Evolutionary conservation across 2,329 filamentous ascomycete genomes (phyloP).

Genomic region (Fusarium burgessii): DNA sequence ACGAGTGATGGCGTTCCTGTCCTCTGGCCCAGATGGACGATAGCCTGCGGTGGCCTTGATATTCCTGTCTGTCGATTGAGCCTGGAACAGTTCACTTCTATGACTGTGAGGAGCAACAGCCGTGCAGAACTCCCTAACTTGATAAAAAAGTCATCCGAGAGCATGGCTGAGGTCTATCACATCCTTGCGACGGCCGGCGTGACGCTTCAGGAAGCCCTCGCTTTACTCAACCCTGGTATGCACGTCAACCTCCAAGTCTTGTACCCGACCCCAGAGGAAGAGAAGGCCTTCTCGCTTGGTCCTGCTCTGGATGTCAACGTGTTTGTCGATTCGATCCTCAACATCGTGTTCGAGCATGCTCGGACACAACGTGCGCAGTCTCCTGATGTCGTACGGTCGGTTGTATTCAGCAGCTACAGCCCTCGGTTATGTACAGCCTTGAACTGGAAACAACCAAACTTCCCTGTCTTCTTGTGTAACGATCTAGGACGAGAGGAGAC

Average conservation of each 20-base stretch:
- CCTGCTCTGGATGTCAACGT: constrained; percentile 85
- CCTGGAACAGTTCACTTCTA: constrained; percentile 75
- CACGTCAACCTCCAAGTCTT: constrained; percentile 93
- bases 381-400: constrained; percentile 80
- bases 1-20: constrained; percentile 90
- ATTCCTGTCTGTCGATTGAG: constrained; percentile 85
- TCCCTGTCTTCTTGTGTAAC: constrained; percentile 95
- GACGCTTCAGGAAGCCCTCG: constrained; percentile 82
- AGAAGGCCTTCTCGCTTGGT: constrained; percentile 75
- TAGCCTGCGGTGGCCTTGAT: constrained; percentile 80
- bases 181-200: constrained; percentile 80
- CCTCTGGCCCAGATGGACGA: constrained; percentile 86
- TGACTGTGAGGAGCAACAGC: constrained; percentile 59
- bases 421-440: constrained; percentile 89
- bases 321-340: constrained; percentile 86
- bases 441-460: constrained; percentile 99
- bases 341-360: constrained; percentile 91
- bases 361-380: constrained; percentile 72
- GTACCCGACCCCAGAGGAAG: constrained; percentile 83
- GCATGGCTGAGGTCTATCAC: constrained; percentile 75
- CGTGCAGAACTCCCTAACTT: constrained; percentile 59
- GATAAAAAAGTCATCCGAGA: constrained; percentile 60
- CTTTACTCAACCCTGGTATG: constrained; percentile 79
- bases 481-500: constrained; percentile 78
- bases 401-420: constrained; percentile 96